Evolutionary conservation across 2,329 filamentous ascomycete species (phyloP), one percentile per base, ranked within the genome.

Genomic region (Harringtonia aguacate): DNA sequence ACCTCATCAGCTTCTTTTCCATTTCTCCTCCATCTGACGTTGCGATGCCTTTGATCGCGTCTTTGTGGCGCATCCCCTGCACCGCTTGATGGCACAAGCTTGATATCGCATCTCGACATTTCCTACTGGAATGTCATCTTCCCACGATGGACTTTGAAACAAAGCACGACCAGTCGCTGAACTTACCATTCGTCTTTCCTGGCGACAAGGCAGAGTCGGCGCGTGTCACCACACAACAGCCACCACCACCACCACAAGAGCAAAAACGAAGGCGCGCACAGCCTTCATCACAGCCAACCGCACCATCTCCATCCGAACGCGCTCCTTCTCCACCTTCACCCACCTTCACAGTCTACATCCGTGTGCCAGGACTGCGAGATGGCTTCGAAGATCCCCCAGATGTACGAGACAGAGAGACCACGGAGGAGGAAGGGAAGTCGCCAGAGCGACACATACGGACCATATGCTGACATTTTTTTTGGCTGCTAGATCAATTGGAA

Each of bases 341-440:
- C 36, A 69, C 62, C 30, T 81, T 77, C 60, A 94, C 86, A 14
- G 81, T 94, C 47, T 86, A 94, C 56, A 77, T 98, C 50, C 77
- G 89, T 50, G 75, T 97, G n/a, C 92, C 92, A 21, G 94, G 95
- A 56, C 77, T 83, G 30, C 77, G 92, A 45, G 84, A 84, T 34
- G 79, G 85, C 55, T 98, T 98, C 65, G 76, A 89, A 49, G 90
- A 98, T 63, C 92, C 92, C 46, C 84, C 86, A 38, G 81, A 83
- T 51, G 89, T 89, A 73, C 60, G 75, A 47, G 12, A 7, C 18
- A 22, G 18, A 34, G 29, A 3, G 8, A 17, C 4, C n/a, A n/a
- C n/a, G n/a, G n/a, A n/a, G n/a, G n/a, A n/a, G n/a, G n/a, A n/a
- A n/a, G 18, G 38, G 28, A 17, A 24, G 29, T 17, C 17, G n/a